Percentiles rank a stretch among this genome's conserved stretches.
Conservation (phyloP, 176 grass and related monocot genomes). For the Oryza nivara region DNA sequence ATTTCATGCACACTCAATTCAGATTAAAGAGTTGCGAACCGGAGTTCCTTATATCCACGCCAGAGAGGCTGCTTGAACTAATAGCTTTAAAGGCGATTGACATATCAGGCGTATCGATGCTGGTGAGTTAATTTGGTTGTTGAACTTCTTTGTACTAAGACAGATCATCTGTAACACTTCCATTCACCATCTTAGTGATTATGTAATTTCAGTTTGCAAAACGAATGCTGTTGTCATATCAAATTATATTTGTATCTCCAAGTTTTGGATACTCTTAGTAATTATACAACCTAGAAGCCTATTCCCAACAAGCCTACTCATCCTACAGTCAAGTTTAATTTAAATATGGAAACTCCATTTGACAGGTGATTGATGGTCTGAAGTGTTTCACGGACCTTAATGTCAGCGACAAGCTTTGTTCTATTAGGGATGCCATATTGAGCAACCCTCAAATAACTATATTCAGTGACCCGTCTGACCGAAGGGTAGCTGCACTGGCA, state of each 20-base stretch:
- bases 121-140: slow-evolving; percentile 63
- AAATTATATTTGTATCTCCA: not conserved
- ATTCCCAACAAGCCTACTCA: not conserved
- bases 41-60: slow-evolving; percentile 87
- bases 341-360: slow-evolving; percentile 13
- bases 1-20: slow-evolving; percentile 37
- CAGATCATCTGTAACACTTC: slow-evolving; percentile 1
- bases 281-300: not conserved
- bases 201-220: not conserved
- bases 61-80: slow-evolving; percentile 82
- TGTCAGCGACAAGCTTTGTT: slow-evolving; percentile 48
- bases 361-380: slow-evolving; percentile 82
- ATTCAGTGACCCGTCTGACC: slow-evolving; percentile 50
- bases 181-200: not conserved
- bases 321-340: not conserved
- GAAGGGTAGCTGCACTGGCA: slow-evolving; percentile 35
- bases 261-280: not conserved
- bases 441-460: slow-evolving; percentile 62
- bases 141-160: not conserved
- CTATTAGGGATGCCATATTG: slow-evolving; percentile 59
- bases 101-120: slow-evolving; percentile 73
- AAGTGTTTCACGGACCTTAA: slow-evolving; percentile 49
- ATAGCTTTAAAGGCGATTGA: slow-evolving; percentile 65
- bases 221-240: not conserved
- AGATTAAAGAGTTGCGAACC: slow-evolving; percentile 87